phyloP scores from a whole-genome alignment of 495 filamentous ascomycete genomes.

The Penicillium silybi region DNA sequence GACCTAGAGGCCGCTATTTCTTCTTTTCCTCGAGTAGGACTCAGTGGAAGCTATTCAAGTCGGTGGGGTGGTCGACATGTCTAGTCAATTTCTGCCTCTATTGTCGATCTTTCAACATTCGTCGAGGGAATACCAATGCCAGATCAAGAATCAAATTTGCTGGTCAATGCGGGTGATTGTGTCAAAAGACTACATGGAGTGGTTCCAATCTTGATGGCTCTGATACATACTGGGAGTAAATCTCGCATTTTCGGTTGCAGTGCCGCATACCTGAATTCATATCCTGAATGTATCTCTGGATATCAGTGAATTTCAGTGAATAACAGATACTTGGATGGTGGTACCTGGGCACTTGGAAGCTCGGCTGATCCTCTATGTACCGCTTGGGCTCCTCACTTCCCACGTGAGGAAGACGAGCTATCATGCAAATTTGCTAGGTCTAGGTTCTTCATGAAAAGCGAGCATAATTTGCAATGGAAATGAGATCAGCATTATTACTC shows the following conservation, averaged over 20 bases:
- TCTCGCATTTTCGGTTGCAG: background rate
- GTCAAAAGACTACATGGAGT: background rate
- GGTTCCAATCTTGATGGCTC: background rate
- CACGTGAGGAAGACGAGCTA: background rate
- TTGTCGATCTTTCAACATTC: background rate
- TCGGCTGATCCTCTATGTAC: too few relatives aligned
- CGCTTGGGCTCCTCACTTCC: background rate
- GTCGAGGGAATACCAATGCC: background rate
- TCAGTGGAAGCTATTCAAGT: background rate
- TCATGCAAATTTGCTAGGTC: background rate
- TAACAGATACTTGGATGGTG: too few relatives aligned
- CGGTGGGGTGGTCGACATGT: background rate
- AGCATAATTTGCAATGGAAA: background rate
- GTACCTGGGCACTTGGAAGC: too few relatives aligned
- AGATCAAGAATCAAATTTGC: background rate
- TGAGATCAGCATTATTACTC: background rate
- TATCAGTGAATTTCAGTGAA: background rate
- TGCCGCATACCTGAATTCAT: background rate
- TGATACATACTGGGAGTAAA: background rate
- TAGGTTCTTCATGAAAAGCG: background rate
- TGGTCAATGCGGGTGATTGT: background rate
- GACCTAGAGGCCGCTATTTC: background rate
- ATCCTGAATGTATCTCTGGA: background rate
- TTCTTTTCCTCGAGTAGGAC: background rate
- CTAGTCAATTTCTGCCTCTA: background rate